A percentile compares a stretch with the other conserved stretches of the same genome.
These are phyloP conservation scores for Fagopyrum esculentum DNA, from an alignment of 148 eudicot genomes.

Conservation along the genomic window DNA sequence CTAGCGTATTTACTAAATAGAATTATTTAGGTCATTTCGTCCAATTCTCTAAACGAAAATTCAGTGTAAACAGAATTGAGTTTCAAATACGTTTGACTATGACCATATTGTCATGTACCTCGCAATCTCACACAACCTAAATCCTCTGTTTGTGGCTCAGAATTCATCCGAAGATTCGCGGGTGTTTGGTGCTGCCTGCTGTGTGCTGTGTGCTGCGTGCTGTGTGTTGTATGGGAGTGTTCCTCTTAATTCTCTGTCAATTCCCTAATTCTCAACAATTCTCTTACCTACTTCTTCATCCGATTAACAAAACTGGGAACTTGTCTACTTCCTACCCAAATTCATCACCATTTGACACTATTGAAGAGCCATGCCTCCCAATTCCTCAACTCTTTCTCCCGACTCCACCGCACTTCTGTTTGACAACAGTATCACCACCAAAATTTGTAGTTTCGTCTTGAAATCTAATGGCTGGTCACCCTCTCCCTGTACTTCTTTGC, in stretches of 20 bases:
- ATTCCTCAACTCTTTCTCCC: conserved; percentile 9
- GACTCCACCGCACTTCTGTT: conserved; percentile 28
- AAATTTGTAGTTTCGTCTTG: conserved; percentile 36
- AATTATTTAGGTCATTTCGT: too few species aligned
- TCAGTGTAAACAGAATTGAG: too few species aligned
- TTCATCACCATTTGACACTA: not conserved
- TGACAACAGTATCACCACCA: conserved; percentile 24
- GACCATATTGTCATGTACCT: too few species aligned
- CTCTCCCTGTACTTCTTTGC: conserved; percentile 29
- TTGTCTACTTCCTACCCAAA: conserved; percentile 1
- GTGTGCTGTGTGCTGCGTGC: not conserved
- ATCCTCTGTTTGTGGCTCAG: conserved; percentile 9
- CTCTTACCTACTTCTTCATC: not conserved
- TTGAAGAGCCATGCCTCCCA: conserved; percentile 3
- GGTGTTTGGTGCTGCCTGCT: not conserved
- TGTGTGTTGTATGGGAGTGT: too few species aligned
- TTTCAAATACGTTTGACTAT: too few species aligned
- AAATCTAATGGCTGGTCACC: conserved; percentile 37
- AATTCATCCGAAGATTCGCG: conserved; percentile 3
- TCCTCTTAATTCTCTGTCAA: not conserved
- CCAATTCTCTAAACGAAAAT: too few species aligned
- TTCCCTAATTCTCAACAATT: not conserved
- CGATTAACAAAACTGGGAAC: not conserved
- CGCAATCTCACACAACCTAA: not conserved
- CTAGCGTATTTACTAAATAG: too few species aligned